These are phyloP conservation scores for Sclerotinia subarctica DNA, from an alignment of 2,329 filamentous ascomycete species.

Conservation along the genomic window DNA sequence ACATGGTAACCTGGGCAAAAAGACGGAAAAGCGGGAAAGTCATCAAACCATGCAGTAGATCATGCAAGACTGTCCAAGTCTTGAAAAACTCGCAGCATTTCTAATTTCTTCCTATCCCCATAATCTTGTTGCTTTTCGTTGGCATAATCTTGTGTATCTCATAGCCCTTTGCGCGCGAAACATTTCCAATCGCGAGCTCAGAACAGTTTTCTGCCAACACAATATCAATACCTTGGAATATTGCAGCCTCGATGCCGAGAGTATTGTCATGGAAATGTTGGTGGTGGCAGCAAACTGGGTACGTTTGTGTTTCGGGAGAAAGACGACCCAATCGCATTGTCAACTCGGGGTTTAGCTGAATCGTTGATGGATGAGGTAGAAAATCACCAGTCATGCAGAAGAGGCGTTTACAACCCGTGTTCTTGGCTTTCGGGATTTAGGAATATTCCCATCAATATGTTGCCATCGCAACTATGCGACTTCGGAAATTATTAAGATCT, in stretches of 20 bases:
- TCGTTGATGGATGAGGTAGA: background rate
- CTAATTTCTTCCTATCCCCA: background rate
- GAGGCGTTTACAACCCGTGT: background rate
- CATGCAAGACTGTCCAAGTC: constrained; percentile 10
- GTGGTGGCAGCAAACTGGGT: constrained; percentile 3
- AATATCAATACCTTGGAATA: constrained; percentile 15
- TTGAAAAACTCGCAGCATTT: background rate
- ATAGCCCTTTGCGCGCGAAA: background rate
- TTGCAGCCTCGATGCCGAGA: background rate
- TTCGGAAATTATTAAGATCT: background rate
- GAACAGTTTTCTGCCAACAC: background rate
- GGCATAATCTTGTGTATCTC: constrained; percentile 3
- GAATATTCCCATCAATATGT: background rate
- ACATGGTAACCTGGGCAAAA: background rate
- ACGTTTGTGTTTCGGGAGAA: background rate
- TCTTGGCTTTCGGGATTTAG: background rate
- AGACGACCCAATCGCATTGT: background rate
- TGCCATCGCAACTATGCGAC: constrained; percentile 15
- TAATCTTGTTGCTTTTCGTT: constrained; percentile 5
- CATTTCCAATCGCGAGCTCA: constrained; percentile 1
- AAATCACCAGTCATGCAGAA: background rate
- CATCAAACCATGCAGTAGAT: constrained; percentile 4
- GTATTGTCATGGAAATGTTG: background rate
- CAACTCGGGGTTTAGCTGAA: background rate
- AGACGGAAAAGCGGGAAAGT: background rate